These are phyloP conservation scores for Saturnispora hagleri DNA, from an alignment of 805 yeast species.

Conservation along the genomic window DNA sequence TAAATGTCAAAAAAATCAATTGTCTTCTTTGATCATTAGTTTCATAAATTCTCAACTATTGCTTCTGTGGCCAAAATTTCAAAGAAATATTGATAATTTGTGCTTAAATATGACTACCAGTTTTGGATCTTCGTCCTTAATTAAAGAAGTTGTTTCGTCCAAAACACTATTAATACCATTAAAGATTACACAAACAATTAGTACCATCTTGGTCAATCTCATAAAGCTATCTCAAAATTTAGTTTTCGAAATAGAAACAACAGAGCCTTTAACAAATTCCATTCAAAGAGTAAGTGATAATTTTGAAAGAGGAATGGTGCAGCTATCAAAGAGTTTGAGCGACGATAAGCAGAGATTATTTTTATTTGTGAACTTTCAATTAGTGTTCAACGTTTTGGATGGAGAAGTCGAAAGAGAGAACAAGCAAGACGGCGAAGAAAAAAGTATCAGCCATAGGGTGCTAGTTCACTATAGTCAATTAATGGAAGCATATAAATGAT, in stretches of 20 bases:
- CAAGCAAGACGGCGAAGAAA: not conserved
- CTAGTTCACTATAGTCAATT: conserved; percentile 2
- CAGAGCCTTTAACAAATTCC: conserved; percentile 69
- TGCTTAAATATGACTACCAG: conserved; percentile 59
- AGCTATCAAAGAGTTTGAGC: conserved; percentile 42
- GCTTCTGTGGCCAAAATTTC: conserved; percentile 80
- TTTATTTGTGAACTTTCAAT: conserved; percentile 61
- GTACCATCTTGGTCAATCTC: conserved; percentile 62
- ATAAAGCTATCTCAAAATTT: conserved; percentile 40
- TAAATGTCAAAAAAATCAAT: conserved; percentile 57
- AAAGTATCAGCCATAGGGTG: not conserved
- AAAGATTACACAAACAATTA: conserved; percentile 69
- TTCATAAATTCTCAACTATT: conserved; percentile 59
- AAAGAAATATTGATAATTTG: conserved; percentile 64
- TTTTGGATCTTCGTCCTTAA: conserved; percentile 31
- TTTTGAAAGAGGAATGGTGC: conserved; percentile 70
- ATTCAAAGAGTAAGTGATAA: conserved; percentile 65
- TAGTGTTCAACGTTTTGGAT: conserved; percentile 47
- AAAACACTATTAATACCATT: conserved; percentile 38
- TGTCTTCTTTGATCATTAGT: conserved; percentile 57
- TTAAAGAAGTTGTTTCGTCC: conserved; percentile 16
- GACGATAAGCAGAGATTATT: conserved; percentile 52
- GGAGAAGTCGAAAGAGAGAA: conserved; percentile 4
- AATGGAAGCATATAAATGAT: conserved; percentile 1
- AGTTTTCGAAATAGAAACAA: conserved; percentile 26